Evolutionary conservation across 2,329 filamentous ascomycete genomes (phyloP).

Genomic region (Rachicladosporium sp.): DNA sequence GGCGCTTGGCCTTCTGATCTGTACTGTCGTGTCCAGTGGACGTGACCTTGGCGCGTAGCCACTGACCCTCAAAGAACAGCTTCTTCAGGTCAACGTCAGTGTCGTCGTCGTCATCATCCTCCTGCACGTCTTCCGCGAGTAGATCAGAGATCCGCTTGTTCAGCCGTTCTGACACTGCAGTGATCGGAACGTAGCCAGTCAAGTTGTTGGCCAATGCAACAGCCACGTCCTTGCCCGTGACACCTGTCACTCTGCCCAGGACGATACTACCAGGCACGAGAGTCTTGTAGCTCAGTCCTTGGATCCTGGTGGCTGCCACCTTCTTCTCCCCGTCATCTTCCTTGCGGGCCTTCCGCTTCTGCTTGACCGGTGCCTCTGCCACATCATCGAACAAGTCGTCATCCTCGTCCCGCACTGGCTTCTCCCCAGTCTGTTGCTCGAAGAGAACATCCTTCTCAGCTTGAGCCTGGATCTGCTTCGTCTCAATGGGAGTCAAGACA

Average conservation of each 20-base stretch:
- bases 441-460: slow-evolving; percentile 85
- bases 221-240: slow-evolving; percentile 67
- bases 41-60: slow-evolving; percentile 69
- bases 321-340: slow-evolving; percentile 30
- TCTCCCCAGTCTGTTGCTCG: slow-evolving; percentile 59
- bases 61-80: slow-evolving; percentile 75
- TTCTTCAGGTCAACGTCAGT: slow-evolving; percentile 58
- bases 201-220: slow-evolving; percentile 91
- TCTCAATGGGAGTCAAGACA: slow-evolving; percentile 80
- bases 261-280: slow-evolving; percentile 76
- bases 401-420: slow-evolving; percentile 31
- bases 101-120: slow-evolving; percentile 41
- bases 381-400: slow-evolving; percentile 36
- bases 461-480: slow-evolving; percentile 91
- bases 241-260: slow-evolving; percentile 71
- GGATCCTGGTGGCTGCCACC: slow-evolving; percentile 51
- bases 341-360: slow-evolving; percentile 40
- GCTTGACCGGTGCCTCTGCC: slow-evolving; percentile 33
- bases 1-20: slow-evolving; percentile 47
- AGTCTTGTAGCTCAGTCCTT: slow-evolving; percentile 68
- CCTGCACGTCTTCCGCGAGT: slow-evolving; percentile 47
- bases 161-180: slow-evolving; percentile 70
- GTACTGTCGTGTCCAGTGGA: slow-evolving; percentile 59
- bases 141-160: slow-evolving; percentile 61
- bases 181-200: slow-evolving; percentile 76